A percentile compares a stretch with the other conserved stretches of the same genome.
phyloP scores from a whole-genome alignment of 2,329 filamentous ascomycete genomes.

The Alternaria gansuensis region DNA sequence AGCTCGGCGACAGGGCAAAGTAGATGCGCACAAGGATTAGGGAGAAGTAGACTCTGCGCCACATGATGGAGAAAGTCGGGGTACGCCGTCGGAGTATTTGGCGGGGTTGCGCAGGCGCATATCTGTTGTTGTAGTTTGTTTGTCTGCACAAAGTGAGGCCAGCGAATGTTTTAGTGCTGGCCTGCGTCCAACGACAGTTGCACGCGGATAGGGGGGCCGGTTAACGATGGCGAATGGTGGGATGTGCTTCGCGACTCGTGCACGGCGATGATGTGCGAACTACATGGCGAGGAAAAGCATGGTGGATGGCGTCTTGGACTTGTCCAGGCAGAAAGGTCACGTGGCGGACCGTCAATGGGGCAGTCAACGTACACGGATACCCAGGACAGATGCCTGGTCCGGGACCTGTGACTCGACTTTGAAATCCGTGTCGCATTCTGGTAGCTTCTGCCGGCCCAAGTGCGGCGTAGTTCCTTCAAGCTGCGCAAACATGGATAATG shows the following conservation, averaged over 20 bases:
- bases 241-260: conserved; percentile 21
- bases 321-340: conserved; percentile 18
- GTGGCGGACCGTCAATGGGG: conserved; percentile 14
- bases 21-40: conserved; percentile 88
- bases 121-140: conserved; percentile 33
- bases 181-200: conserved; percentile 36
- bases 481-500: conserved; percentile 9
- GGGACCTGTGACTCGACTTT: neutral
- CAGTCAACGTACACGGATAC: neutral
- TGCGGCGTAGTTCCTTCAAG: conserved; percentile 3
- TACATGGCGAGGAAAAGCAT: conserved; percentile 29
- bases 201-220: conserved; percentile 37
- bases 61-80: conserved; percentile 68
- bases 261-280: conserved; percentile 10
- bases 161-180: conserved; percentile 36
- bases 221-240: conserved; percentile 11
- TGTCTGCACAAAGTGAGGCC: conserved; percentile 29
- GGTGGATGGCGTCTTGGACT: conserved; percentile 12
- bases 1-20: conserved; percentile 93
- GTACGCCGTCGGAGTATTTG: conserved; percentile 25
- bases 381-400: neutral
- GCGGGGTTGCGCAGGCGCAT: conserved; percentile 43
- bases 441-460: conserved; percentile 14
- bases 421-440: conserved; percentile 1
- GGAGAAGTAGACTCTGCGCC: conserved; percentile 87